Evolutionary conservation across 169 alveolate genomes (phyloP).

Genomic region (Babesia gibsoni): DNA sequence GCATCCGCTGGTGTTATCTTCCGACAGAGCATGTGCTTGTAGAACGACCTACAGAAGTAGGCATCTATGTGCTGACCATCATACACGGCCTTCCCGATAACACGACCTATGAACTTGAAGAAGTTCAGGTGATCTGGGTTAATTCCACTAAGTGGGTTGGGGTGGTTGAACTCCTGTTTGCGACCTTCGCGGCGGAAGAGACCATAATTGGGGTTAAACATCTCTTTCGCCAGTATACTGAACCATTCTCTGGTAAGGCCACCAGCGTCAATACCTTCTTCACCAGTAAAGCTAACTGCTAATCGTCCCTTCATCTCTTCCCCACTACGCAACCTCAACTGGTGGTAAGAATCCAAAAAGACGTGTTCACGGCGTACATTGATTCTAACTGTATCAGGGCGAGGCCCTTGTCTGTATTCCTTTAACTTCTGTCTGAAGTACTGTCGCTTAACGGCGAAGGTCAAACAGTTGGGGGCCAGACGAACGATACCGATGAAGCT

Average conservation of each 20-base stretch:
- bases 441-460: conserved; percentile 94
- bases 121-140: conserved; percentile 93
- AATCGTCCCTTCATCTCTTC: conserved; percentile 93
- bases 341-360: conserved; percentile 92
- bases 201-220: conserved; percentile 98
- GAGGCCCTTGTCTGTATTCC: conserved; percentile 65
- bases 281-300: conserved; percentile 92
- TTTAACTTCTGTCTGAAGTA: conserved; percentile 90
- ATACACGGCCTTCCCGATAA: conserved; percentile 96
- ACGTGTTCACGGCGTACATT: conserved; percentile 92
- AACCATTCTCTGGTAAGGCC: conserved; percentile 99
- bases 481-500: conserved; percentile 80
- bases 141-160: conserved; percentile 91
- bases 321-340: conserved; percentile 83
- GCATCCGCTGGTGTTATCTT: conserved; percentile 94
- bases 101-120: conserved; percentile 98
- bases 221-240: conserved; percentile 93
- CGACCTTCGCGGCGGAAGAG: conserved; percentile 87
- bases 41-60: conserved; percentile 96
- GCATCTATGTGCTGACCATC: conserved; percentile 96
- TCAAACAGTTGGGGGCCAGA: conserved; percentile 89
- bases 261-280: conserved; percentile 99
- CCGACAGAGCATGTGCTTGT: conserved; percentile 96
- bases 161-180: conserved; percentile 91
- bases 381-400: conserved; percentile 77